Percentiles rank a stretch among this genome's conserved stretches.
These are phyloP conservation scores for Linnemannia hyalina DNA, from an alignment of 192 early-diverging fungal genomes.

Conservation along the genomic window DNA sequence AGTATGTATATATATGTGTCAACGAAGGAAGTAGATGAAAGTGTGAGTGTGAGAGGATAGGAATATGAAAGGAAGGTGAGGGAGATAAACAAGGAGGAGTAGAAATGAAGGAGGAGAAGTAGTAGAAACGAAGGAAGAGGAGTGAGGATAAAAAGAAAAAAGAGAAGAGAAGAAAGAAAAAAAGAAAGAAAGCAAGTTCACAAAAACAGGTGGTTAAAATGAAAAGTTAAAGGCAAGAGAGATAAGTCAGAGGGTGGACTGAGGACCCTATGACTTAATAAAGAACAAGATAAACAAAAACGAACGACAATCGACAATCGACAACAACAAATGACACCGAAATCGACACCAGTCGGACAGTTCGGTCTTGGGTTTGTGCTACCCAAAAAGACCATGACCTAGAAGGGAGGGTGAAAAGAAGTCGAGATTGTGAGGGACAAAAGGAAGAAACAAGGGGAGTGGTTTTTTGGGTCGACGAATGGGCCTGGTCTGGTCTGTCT, in stretches of 20 bases:
- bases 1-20: background rate
- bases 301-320: background rate
- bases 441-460: background rate
- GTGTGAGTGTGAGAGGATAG: background rate
- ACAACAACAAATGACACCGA: background rate
- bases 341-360: background rate
- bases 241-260: background rate
- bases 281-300: background rate
- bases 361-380: background rate
- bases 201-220: background rate
- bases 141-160: background rate
- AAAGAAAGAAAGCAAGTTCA: background rate
- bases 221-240: background rate
- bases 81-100: background rate
- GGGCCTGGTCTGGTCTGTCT: background rate
- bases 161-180: background rate
- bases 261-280: background rate
- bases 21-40: background rate
- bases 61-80: background rate
- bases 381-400: background rate
- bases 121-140: background rate
- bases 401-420: background rate
- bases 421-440: background rate
- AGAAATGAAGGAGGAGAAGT: background rate
- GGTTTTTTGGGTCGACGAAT: conserved; percentile 6